Base-by-base conservation (phyloP, 768 basidiomycete species). In the Pisolithus microcarpus region DNA sequence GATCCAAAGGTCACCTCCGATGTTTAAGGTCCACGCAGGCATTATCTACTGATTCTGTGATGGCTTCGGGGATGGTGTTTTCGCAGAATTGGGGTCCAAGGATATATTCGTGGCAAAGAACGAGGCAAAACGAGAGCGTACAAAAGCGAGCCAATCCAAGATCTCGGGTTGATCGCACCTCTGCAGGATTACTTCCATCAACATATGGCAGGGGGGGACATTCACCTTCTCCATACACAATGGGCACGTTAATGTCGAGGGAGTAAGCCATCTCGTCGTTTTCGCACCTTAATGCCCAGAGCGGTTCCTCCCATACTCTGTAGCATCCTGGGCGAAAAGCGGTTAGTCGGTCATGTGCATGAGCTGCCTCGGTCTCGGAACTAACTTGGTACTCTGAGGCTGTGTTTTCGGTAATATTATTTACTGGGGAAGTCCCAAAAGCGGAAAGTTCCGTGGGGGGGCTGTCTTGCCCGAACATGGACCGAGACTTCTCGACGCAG, bases 251-350 rank as follows among this genome's bases (percentile, higher is more conserved):
- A 19, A 55, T 49, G 30, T 58, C 42, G 19, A 59, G 48, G 7
- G 43, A 58, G 34, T 59, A 59, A 9, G 57, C 54, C 11, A 24
- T 52, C 31, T 52, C 10, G 57, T 59, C 19, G 57, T 59, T 18
- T 11, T 55, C 4, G n/a, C n/a, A n/a, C n/a, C n/a, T n/a, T n/a
- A n/a, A n/a, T n/a, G n/a, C 58, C 58, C 54, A 56, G 10, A 16
- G 11, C 30, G 58, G 38, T 30, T 42, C 50, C 34, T 39, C 31
- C 31, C 19, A 36, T 15, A 21, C 45, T 10, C 19, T 36, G n/a
- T n/a, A 21, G 9, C 31, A 34, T 10, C 45, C 34, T 8, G 45
- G 31, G 11, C n/a, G 45, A 18, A 34, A 36, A 23, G 10, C 3
- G 16, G 19, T 13, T 21, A 46, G 18, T 21, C 36, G n/a, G n/a